Conservation (phyloP, 495 filamentous ascomycete species). For the Beverwykella pulmonaria region DNA sequence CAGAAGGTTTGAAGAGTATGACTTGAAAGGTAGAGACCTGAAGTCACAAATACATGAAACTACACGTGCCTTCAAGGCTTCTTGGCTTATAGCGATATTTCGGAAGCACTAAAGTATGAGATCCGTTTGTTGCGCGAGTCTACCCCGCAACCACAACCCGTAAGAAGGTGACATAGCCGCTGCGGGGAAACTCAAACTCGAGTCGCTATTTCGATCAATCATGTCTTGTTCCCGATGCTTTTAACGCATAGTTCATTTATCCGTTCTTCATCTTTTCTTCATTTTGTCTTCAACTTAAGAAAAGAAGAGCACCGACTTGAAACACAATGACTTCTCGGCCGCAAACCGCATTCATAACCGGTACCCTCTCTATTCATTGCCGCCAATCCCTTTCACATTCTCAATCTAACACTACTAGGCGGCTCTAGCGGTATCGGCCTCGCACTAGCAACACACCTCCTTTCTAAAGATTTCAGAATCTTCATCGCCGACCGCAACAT, state of each 20-base stretch:
- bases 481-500: slow-evolving; percentile 15
- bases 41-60: too few relatives aligned
- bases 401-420: neutral
- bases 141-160: neutral
- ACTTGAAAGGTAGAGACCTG: too few relatives aligned
- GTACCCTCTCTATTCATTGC: neutral
- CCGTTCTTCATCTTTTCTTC: neutral
- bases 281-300: too few relatives aligned
- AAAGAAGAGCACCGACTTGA: too few relatives aligned
- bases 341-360: neutral
- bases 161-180: neutral
- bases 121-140: too few relatives aligned
- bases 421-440: slow-evolving; percentile 13
- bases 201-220: neutral
- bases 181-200: neutral
- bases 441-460: neutral
- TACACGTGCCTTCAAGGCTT: too few relatives aligned
- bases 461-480: neutral
- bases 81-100: too few relatives aligned
- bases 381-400: neutral
- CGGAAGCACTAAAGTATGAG: too few relatives aligned
- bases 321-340: too few relatives aligned
- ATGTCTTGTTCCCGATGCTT: neutral
- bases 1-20: too few relatives aligned
- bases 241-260: neutral